Conservation (phyloP, 805 yeast species). For the Spathaspora gorwiae region DNA sequence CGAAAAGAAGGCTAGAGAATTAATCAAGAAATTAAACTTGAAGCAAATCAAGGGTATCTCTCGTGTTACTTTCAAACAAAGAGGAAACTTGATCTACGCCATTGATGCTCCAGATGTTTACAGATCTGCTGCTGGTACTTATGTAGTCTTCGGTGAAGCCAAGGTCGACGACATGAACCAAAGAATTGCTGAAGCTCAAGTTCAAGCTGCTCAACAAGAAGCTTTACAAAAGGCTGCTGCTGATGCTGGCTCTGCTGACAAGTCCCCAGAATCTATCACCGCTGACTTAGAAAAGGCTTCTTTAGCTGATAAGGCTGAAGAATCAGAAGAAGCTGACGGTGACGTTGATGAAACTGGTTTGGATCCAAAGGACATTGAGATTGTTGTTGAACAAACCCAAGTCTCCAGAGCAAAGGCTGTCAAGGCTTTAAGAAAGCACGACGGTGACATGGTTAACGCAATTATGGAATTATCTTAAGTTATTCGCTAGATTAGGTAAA, state of each 20-base stretch:
- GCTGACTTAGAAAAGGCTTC: slow-evolving; percentile 76
- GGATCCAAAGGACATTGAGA: slow-evolving; percentile 73
- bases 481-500: too few relatives aligned
- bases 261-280: slow-evolving; percentile 74
- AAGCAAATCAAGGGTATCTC: slow-evolving; percentile 87
- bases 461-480: slow-evolving; percentile 69
- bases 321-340: slow-evolving; percentile 42
- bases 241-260: slow-evolving; percentile 36
- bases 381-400: slow-evolving; percentile 88
- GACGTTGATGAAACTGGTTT: slow-evolving; percentile 85
- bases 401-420: slow-evolving; percentile 87
- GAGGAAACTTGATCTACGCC: slow-evolving; percentile 86
- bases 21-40: slow-evolving; percentile 81
- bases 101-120: slow-evolving; percentile 92
- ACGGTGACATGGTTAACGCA: slow-evolving; percentile 94
- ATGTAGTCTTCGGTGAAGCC: slow-evolving; percentile 97
- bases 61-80: slow-evolving; percentile 93
- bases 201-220: slow-evolving; percentile 59
- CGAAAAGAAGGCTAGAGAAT: slow-evolving; percentile 93
- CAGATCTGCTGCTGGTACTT: slow-evolving; percentile 90
- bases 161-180: slow-evolving; percentile 90
- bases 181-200: slow-evolving; percentile 79
- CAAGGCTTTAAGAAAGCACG: slow-evolving; percentile 81
- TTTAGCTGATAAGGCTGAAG: slow-evolving; percentile 35
- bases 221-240: slow-evolving; percentile 44